Conservation (phyloP, 2,329 filamentous ascomycete genomes). For the Diatrype stigma region DNA sequence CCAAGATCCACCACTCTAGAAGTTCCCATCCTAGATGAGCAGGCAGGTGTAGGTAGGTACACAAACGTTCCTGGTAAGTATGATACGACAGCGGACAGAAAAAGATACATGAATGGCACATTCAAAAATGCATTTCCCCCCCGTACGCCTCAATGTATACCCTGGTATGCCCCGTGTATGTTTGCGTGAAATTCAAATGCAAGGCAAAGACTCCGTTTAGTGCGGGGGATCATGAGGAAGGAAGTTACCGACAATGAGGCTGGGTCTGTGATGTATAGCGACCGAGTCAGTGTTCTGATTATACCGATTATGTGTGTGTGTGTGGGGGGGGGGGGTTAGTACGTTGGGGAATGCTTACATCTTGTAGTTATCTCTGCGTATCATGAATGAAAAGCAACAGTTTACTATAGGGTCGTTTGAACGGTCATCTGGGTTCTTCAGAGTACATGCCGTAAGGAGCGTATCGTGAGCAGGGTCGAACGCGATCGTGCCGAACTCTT, state of each 20-base stretch:
- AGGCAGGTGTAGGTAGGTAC: too few relatives aligned
- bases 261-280: constrained; percentile 57
- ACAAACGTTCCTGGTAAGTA: too few relatives aligned
- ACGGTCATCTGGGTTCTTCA: constrained; percentile 74
- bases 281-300: constrained; percentile 22
- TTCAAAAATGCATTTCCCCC: background rate
- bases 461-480: constrained; percentile 94
- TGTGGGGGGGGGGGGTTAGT: too few relatives aligned
- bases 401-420: constrained; percentile 71
- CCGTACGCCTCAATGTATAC: too few relatives aligned
- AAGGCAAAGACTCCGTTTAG: constrained; percentile 22
- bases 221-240: constrained; percentile 71
- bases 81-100: too few relatives aligned
- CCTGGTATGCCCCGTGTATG: constrained; percentile 1
- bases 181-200: constrained; percentile 1
- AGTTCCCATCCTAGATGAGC: too few relatives aligned
- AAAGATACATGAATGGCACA: background rate
- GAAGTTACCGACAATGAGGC: constrained; percentile 95
- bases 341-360: too few relatives aligned
- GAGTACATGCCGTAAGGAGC: constrained; percentile 84
- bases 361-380: constrained; percentile 89
- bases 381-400: constrained; percentile 97
- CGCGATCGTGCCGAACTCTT: constrained; percentile 96
- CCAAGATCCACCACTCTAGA: background rate
- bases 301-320: constrained; percentile 1